phyloP scores from a whole-genome alignment of 768 basidiomycete genomes.

The Hericium coralloides region DNA sequence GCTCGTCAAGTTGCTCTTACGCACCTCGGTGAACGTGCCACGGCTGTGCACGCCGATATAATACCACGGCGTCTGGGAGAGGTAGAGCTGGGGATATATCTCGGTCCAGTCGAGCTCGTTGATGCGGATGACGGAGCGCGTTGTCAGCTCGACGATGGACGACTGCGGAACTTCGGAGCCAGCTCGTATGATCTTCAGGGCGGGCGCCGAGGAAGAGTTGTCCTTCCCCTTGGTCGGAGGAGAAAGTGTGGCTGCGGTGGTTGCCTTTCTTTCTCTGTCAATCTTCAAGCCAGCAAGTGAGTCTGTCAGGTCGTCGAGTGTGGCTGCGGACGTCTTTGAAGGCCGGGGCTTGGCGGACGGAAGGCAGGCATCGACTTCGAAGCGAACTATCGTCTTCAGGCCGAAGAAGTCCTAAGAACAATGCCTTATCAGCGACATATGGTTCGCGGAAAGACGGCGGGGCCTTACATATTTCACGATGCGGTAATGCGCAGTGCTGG shows the following conservation, averaged over 20 bases:
- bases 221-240: background rate
- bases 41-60: background rate
- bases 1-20: background rate
- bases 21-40: background rate
- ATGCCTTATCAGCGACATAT: background rate
- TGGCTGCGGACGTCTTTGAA: background rate
- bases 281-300: slow-evolving; percentile 1
- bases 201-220: slow-evolving; percentile 22
- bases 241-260: background rate
- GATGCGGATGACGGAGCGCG: slow-evolving; percentile 15
- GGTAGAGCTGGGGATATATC: slow-evolving; percentile 49
- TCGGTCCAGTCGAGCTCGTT: slow-evolving; percentile 46
- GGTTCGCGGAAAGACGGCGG: no score
- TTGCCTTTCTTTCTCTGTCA: background rate
- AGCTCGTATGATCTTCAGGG: slow-evolving; percentile 24
- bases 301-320: background rate
- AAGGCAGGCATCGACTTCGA: slow-evolving; percentile 37
- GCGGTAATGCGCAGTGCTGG: slow-evolving; percentile 30
- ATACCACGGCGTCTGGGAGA: background rate
- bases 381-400: slow-evolving; percentile 50
- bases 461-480: background rate
- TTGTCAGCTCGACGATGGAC: slow-evolving; percentile 25
- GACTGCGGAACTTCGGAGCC: slow-evolving; percentile 7
- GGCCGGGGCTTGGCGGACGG: background rate
- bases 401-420: slow-evolving; percentile 44